Conservation (phyloP, 2,329 filamentous ascomycete genomes). For the Tolypocladium amazonense region DNA sequence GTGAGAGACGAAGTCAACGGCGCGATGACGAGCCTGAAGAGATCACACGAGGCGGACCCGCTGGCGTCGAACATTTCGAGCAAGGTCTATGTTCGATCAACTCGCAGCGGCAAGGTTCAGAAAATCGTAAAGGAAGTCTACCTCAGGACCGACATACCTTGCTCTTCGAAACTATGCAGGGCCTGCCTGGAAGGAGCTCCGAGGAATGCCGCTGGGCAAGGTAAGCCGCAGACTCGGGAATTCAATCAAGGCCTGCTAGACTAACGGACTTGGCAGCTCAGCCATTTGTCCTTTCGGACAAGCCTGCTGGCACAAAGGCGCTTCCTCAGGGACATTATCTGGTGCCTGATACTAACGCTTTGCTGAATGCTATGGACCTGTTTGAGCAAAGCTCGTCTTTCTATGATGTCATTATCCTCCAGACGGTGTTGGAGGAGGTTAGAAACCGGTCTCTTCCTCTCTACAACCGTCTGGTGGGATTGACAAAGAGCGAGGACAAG, state of each 20-base stretch:
- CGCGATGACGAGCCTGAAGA: conserved; percentile 56
- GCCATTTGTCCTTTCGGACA: conserved; percentile 82
- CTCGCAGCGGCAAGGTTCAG: conserved; percentile 92
- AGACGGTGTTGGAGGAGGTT: conserved; percentile 93
- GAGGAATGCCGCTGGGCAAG: conserved; percentile 64
- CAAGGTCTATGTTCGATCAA: conserved; percentile 92
- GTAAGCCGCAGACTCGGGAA: conserved; percentile 34
- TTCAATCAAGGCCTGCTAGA: neutral
- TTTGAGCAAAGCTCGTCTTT: conserved; percentile 90
- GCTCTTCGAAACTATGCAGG: conserved; percentile 82
- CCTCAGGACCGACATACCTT: conserved; percentile 91
- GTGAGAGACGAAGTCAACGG: neutral
- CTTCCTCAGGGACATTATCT: conserved; percentile 89
- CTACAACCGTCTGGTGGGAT: conserved; percentile 81
- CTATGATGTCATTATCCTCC: conserved; percentile 91
- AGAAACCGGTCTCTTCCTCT: conserved; percentile 87
- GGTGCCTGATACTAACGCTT: conserved; percentile 89
- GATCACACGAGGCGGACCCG: conserved; percentile 40
- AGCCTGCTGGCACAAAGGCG: conserved; percentile 69
- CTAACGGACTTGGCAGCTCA: conserved; percentile 40
- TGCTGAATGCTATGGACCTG: conserved; percentile 91
- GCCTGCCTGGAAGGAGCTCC: conserved; percentile 66
- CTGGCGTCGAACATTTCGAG: conserved; percentile 70
- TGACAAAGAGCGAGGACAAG: conserved; percentile 94
- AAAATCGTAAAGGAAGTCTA: conserved; percentile 98